A percentile compares a stretch with the other conserved stretches of the same genome.
Conservation (phyloP, 2,329 filamentous ascomycete genomes). For the Nemania serpens region DNA sequence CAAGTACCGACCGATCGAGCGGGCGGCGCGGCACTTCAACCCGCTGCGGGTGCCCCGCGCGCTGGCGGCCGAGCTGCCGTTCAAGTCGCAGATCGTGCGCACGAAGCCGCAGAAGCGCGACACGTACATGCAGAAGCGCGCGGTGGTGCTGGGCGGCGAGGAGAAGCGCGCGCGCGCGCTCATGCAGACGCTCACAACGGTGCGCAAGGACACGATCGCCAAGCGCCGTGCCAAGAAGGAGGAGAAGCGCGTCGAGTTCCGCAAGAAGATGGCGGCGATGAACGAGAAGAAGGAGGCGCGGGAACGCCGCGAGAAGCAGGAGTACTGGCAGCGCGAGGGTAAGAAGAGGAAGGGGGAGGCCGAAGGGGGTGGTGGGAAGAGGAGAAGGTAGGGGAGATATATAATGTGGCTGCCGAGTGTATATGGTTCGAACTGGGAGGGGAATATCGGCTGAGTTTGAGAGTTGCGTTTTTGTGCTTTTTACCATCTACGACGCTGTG, state of each 20-base stretch:
- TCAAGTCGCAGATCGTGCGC: conserved; percentile 85
- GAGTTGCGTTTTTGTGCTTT: no score
- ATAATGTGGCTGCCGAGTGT: neutral
- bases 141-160: conserved; percentile 82
- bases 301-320: conserved; percentile 89
- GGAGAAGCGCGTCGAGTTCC: conserved; percentile 78
- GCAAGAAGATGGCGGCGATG: conserved; percentile 80
- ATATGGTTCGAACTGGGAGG: no score
- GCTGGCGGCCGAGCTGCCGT: conserved; percentile 83
- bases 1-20: conserved; percentile 74
- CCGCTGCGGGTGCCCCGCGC: conserved; percentile 75
- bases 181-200: conserved; percentile 89
- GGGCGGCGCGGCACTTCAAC: conserved; percentile 76
- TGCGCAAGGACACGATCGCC: conserved; percentile 87
- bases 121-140: conserved; percentile 95
- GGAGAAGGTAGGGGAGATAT: conserved; percentile 31
- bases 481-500: no score
- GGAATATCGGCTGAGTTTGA: no score
- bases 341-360: conserved; percentile 60
- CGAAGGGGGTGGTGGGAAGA: conserved; percentile 47
- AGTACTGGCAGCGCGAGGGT: conserved; percentile 91
- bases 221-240: conserved; percentile 87
- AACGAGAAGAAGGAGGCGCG: conserved; percentile 83
- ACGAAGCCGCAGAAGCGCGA: conserved; percentile 79
- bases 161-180: conserved; percentile 87